Percentiles rank a stretch among this genome's conserved stretches.
Conservation (phyloP, 2,329 filamentous ascomycete genomes). For the Calonectria henricotiae region DNA sequence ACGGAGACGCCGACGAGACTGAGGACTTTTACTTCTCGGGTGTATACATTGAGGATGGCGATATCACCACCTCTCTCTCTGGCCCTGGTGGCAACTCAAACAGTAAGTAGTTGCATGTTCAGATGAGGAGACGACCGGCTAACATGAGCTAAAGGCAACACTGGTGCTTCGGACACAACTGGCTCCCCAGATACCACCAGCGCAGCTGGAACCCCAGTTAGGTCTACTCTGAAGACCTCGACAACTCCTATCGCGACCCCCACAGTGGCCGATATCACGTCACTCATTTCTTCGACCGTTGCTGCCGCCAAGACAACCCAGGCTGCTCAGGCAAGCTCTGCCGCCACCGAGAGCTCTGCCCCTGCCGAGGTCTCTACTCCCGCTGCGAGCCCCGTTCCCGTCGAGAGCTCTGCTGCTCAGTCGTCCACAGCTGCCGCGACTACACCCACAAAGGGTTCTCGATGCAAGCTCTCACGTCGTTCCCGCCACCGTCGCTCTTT, state of each 20-base stretch:
- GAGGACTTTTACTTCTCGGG: slow-evolving; percentile 84
- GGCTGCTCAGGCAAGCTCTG: neutral
- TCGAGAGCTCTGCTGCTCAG: neutral
- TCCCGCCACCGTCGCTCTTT: neutral
- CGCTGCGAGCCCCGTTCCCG: neutral
- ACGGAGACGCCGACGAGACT: slow-evolving; percentile 67
- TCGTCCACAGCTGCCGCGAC: slow-evolving; percentile 1
- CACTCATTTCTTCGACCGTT: slow-evolving; percentile 1
- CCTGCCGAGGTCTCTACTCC: neutral
- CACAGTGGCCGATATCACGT: neutral
- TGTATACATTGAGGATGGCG: slow-evolving; percentile 75
- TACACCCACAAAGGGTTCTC: slow-evolving; percentile 16
- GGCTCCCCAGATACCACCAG: neutral
- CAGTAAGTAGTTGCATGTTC: slow-evolving; percentile 5
- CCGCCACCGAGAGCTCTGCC: neutral
- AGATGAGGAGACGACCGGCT: neutral
- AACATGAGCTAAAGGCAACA: slow-evolving; percentile 3
- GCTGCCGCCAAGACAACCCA: neutral
- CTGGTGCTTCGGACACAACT: neutral
- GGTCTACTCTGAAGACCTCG: neutral
- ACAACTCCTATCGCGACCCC: slow-evolving; percentile 3
- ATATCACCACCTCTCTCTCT: slow-evolving; percentile 52
- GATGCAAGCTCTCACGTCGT: slow-evolving; percentile 24
- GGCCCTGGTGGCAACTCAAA: slow-evolving; percentile 25
- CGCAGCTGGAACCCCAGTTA: neutral